Evolutionary conservation across 768 basidiomycete species (phyloP), one percentile per base, ranked within the genome.

Genomic region (Lentinula sp.): DNA sequence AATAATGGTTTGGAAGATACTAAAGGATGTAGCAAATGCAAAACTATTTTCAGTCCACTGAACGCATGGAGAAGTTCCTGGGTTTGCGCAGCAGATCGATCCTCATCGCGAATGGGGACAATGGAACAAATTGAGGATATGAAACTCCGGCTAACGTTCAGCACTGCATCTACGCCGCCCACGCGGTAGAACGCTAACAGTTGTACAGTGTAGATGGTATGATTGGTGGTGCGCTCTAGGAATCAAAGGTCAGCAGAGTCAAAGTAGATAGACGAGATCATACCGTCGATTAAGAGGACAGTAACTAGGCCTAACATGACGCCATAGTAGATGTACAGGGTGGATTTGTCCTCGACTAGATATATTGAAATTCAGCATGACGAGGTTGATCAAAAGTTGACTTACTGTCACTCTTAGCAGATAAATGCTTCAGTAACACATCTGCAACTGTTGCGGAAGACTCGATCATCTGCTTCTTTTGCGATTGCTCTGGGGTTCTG

Each of bases 141-240:
- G 66, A 91, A 84, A 32, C 69, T 69, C 16, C 72, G 74, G 66
- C 85, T 88, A 43, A 88, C 77, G 45, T 75, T 70, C 62, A 90
- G 77, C n/a, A 91, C 76, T 3, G 82, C 79, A 52, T 87, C 82
- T 41, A 96, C 70, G 0, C 95, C 95, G 12, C 85, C 87, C 3
- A 76, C 76, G 37, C 85, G 81, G 63, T 88, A 83, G 67, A 98
- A 90, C 0, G 87, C 81, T 54, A 84, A 77, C 33, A 98, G 79
- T 9, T 96, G 79, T 41, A 94, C 85, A 0, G 93, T 95, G 68
- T 98, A 90, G 6, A 98, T 71, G 8, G 84, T 85, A 58, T 84
- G 87, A 59, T 85, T 83, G 35, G 84, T 76, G 0, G 90, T 83
- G 13, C 93, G 89, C 59, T 95, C 95, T 96, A 66, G 32, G 36